These are phyloP conservation scores for Cladosporium sp. DNA, from an alignment of 2,329 filamentous ascomycete species.

Conservation along the genomic window DNA sequence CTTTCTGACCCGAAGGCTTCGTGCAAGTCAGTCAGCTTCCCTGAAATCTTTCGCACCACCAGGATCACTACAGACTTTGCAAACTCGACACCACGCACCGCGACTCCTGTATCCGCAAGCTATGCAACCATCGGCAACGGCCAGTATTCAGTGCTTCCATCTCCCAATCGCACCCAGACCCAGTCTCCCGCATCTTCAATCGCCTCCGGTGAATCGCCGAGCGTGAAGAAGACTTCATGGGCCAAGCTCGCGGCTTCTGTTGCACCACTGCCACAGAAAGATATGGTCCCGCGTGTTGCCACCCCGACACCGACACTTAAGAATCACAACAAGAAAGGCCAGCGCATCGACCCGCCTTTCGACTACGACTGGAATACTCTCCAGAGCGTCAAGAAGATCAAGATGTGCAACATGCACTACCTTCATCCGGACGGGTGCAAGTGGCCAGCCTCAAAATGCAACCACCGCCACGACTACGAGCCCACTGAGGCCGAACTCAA, in stretches of 20 bases:
- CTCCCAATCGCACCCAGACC: background rate
- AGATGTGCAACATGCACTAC: conserved; percentile 60
- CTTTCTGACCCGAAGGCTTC: conserved; percentile 49
- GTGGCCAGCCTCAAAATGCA: conserved; percentile 43
- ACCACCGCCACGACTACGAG: conserved; percentile 52
- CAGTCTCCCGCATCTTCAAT: background rate
- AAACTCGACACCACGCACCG: conserved; percentile 20
- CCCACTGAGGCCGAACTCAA: conserved; percentile 51
- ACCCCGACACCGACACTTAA: conserved; percentile 22
- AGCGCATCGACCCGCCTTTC: conserved; percentile 53
- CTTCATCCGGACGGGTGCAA: conserved; percentile 48
- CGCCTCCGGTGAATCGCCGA: background rate
- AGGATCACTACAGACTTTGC: conserved; percentile 37
- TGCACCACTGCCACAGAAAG: background rate
- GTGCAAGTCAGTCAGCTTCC: conserved; percentile 49
- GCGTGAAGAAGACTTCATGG: background rate
- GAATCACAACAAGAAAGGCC: conserved; percentile 52
- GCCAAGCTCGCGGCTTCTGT: background rate
- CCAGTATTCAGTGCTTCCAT: background rate
- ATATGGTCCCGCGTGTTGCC: background rate
- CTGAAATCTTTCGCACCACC: conserved; percentile 50
- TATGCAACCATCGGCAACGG: too few species aligned
- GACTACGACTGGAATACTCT: conserved; percentile 53
- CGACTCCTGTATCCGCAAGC: background rate
- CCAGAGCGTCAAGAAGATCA: conserved; percentile 57